A percentile compares a stretch with the other conserved stretches of the same genome.
Conservation (phyloP, 2,329 filamentous ascomycete species). For the Calonectria pseudoturangicola region DNA sequence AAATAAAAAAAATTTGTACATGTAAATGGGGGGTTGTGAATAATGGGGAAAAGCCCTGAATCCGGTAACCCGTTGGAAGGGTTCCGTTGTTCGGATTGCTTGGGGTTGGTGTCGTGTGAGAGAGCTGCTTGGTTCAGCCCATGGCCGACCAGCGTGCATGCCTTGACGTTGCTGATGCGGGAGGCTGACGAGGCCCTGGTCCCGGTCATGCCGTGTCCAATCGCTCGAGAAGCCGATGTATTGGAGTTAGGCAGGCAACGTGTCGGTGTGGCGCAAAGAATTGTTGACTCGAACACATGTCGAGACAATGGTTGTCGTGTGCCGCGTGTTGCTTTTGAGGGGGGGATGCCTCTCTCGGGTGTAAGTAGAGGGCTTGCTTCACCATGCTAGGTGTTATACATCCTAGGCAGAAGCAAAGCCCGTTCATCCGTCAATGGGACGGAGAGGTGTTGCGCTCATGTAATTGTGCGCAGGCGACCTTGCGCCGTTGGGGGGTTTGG, state of each 20-base stretch:
- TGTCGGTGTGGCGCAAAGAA: conserved; percentile 25
- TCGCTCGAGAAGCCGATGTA: conserved; percentile 38
- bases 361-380: conserved; percentile 9
- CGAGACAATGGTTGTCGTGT: conserved; percentile 1
- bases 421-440: conserved; percentile 35
- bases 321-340: conserved; percentile 11
- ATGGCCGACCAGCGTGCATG: conserved; percentile 36
- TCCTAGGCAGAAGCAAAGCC: conserved; percentile 17
- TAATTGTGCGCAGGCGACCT: conserved; percentile 41
- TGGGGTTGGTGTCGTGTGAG: conserved; percentile 35
- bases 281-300: conserved; percentile 18
- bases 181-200: conserved; percentile 52
- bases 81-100: conserved; percentile 14
- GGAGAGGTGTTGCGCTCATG: conserved; percentile 39
- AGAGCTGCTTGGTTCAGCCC: conserved; percentile 37
- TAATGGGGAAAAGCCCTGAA: conserved; percentile 26
- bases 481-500: conserved; percentile 42
- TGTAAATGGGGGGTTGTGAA: conserved; percentile 24
- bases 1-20: conserved; percentile 34
- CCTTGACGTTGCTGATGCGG: conserved; percentile 49
- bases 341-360: conserved; percentile 18
- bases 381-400: neutral
- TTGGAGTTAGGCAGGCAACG: conserved; percentile 26
- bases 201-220: conserved; percentile 49
- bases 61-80: neutral